Base-by-base conservation (phyloP, 2,329 filamentous ascomycete species). In the Fusarium caatingaense region DNA sequence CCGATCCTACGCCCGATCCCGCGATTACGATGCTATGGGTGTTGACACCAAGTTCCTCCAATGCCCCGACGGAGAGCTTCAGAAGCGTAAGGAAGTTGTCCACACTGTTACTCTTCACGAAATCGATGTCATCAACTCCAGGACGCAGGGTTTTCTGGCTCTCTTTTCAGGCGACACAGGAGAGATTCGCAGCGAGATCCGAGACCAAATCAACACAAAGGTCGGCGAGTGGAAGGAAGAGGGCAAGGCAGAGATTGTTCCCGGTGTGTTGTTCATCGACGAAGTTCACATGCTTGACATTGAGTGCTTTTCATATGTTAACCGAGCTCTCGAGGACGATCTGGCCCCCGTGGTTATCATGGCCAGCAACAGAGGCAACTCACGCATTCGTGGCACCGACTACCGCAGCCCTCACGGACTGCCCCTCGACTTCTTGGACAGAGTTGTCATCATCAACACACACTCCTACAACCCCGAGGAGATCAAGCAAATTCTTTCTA, bases 231-330 rank as follows among this genome's bases (percentile, higher is more conserved):
- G 96, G 96, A 98, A 97, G 82, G 96, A 99, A 81, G 96, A 99
- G 82, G 96, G 96, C 83, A 99, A 99, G 82, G 96, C 96, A 5
- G 94, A 97, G 82, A 98, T 99, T 57, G 94, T 99, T 1, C 96
- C 96, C 0, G 96, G 96, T 47, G 96, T 99, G 10, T 85, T 99
- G 10, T 99, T 99, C 85, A 97, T 99, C 76, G 96, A 99, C 77
- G 96, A 99, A 83, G 95, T 99, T 8, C 96, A 99, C 85, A 98
- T 99, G 95, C 92, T 99, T 61, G 96, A 99, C 80, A 98, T 98
- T 71, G 96, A 99, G 82, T 98, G 95, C 84, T 99, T 97, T 85
- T 97, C 94, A 46, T 99, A 97, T 85, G 92, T 99, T 86, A 99
- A 99, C 85, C 92, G 96, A 55, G 96, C 96, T 1, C 86, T 99